Evolutionary conservation across 345 rosid species (phyloP).

Genomic region (Syzygium oleosum): DNA sequence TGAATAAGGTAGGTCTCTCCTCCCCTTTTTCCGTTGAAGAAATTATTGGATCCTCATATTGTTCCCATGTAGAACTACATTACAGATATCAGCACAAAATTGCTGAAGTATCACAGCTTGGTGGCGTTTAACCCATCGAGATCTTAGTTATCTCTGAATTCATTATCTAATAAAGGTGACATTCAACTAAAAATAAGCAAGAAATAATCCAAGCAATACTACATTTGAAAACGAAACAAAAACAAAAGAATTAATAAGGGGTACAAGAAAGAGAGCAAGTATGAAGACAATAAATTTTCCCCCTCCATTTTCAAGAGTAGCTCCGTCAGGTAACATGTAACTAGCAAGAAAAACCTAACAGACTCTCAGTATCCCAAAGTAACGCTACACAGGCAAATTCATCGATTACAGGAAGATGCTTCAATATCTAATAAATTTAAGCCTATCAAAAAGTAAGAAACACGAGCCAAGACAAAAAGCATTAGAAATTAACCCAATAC

Average conservation of each 20-base stretch:
- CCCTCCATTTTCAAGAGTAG: neutral
- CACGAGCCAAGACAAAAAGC: neutral
- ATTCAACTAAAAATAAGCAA: neutral
- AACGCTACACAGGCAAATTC: neutral
- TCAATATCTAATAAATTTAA: neutral
- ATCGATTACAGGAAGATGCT: neutral
- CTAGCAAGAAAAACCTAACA: neutral
- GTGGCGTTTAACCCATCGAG: neutral
- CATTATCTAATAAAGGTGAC: neutral
- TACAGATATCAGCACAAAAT: neutral
- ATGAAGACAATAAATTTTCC: neutral
- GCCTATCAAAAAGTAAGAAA: neutral
- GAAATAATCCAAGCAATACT: neutral
- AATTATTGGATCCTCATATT: neutral
- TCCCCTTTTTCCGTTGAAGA: neutral
- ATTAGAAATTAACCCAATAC: conserved; percentile 8
- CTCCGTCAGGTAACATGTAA: neutral
- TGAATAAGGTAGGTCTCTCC: neutral
- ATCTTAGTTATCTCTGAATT: neutral
- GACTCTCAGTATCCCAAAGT: neutral
- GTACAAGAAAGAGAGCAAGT: neutral
- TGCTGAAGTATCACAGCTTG: neutral
- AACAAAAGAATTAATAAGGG: neutral
- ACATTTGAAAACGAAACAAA: neutral
- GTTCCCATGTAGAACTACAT: neutral